Base-by-base conservation (phyloP, 106 monocot genomes). In the Xerophyta viscosa region DNA sequence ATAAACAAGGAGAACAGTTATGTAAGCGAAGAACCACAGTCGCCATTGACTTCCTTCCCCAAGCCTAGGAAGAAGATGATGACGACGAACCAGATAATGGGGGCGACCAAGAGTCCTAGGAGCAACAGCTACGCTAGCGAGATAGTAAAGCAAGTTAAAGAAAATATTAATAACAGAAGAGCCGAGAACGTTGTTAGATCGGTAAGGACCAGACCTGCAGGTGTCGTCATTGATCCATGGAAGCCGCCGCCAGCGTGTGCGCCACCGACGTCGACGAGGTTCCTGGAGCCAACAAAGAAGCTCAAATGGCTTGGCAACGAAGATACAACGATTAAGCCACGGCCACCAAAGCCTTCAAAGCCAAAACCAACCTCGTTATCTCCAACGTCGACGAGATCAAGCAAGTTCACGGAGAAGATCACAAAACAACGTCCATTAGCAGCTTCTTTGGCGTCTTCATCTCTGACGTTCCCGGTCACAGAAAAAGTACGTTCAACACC, bases 61-160 rank as follows among this genome's bases (percentile, higher is more conserved):
- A 50, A 59, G 8, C 8, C 42, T 4, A 52, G 6, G 24, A 78
- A 36, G 58, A 69, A 61, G 31, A 21, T 36, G 3, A 13, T 24
- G 3, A 27, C 18, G 2, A 25, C 26, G 14, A n/a, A 29, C 8
- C 54, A 57, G 14, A n/a, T n/a, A n/a, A n/a, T n/a, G n/a, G 21
- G 50, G 17, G 72, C 57, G 3, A 72, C 62, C 41, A 70, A 21
- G 39, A 66, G 58, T 37, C 66, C 66, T 0, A 65, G 52, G 28
- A 61, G 58, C 48, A 54, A 53, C 22, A 27, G 52, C n/a, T 56
- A 61, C 17, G 77, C 50, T 36, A 52, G 67, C n/a, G 83, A 74
- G 70, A 56, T 81, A 10, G 66, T 64, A 15, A 68, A 72, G 68
- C 71, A 75, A 21, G 60, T 75, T 46, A 76, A 62, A 59, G 64